phyloP scores from a whole-genome alignment of 2,329 filamentous ascomycete genomes.

The Pseudocercospora pini-densiflorae region DNA sequence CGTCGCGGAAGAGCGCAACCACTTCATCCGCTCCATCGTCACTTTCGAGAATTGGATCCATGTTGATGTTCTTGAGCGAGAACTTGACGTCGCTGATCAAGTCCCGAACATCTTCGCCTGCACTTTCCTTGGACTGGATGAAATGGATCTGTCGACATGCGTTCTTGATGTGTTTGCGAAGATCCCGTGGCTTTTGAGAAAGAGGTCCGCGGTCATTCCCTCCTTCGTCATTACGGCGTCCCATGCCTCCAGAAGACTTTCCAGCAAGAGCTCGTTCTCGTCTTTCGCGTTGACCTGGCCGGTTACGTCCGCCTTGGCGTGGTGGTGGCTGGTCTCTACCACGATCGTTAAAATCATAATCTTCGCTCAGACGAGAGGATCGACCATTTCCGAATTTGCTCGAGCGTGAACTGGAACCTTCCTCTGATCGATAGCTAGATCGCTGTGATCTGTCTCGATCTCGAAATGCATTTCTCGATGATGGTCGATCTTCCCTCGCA shows the following conservation, averaged over 20 bases:
- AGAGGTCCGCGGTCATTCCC: not conserved
- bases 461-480: not conserved
- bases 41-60: conserved; percentile 19
- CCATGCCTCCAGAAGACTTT: not conserved
- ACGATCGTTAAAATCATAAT: not conserved
- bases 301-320: not conserved
- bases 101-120: conserved; percentile 23
- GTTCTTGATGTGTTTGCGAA: conserved; percentile 24
- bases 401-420: not conserved
- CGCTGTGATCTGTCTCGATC: not conserved
- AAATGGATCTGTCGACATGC: conserved; percentile 25
- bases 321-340: not conserved
- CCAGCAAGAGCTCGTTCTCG: not conserved
- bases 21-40: conserved; percentile 26
- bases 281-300: not conserved
- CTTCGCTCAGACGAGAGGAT: not conserved
- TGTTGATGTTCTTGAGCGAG: conserved; percentile 22
- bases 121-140: conserved; percentile 25
- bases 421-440: not conserved
- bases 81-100: conserved; percentile 19
- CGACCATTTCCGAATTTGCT: not conserved
- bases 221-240: not conserved
- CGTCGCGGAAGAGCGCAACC: conserved; percentile 24
- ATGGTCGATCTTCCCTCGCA: not conserved
- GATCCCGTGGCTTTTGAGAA: not conserved